Conservation (phyloP, 305 asterid species). For the Andrographis paniculata region DNA sequence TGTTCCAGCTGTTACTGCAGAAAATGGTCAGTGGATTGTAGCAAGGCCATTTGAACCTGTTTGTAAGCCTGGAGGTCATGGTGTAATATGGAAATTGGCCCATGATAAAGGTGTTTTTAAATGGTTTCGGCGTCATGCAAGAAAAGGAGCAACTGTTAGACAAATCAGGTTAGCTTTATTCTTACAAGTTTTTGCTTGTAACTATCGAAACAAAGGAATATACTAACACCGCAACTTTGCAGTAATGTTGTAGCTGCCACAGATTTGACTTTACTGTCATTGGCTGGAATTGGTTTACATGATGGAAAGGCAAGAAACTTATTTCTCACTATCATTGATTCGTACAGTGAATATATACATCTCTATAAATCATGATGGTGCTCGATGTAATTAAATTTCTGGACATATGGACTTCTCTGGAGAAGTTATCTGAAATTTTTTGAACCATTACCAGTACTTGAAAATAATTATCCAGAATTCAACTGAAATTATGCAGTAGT, state of each 20-base stretch:
- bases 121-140: conserved; percentile 70
- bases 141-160: conserved; percentile 94
- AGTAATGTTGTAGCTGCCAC: conserved; percentile 98
- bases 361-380: conserved; percentile 10
- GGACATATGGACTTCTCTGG: conserved; percentile 9
- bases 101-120: conserved; percentile 87
- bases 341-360: conserved; percentile 15
- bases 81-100: conserved; percentile 98
- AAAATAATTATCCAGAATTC: conserved; percentile 10
- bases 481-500: conserved; percentile 12
- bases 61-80: conserved; percentile 99
- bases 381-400: background rate
- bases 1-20: conserved; percentile 94
- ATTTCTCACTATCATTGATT: conserved; percentile 13
- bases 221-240: conserved; percentile 44
- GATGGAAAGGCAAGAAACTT: conserved; percentile 58
- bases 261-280: conserved; percentile 85
- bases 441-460: conserved; percentile 7
- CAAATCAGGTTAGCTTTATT: conserved; percentile 71
- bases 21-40: conserved; percentile 90
- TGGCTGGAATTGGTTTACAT: conserved; percentile 95
- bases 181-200: conserved; percentile 10
- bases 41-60: conserved; percentile 60
- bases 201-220: conserved; percentile 22
- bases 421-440: conserved; percentile 3